Evolutionary conservation across 2,329 filamentous ascomycete genomes (phyloP).

Genomic region (Leptosphaerulina australis): DNA sequence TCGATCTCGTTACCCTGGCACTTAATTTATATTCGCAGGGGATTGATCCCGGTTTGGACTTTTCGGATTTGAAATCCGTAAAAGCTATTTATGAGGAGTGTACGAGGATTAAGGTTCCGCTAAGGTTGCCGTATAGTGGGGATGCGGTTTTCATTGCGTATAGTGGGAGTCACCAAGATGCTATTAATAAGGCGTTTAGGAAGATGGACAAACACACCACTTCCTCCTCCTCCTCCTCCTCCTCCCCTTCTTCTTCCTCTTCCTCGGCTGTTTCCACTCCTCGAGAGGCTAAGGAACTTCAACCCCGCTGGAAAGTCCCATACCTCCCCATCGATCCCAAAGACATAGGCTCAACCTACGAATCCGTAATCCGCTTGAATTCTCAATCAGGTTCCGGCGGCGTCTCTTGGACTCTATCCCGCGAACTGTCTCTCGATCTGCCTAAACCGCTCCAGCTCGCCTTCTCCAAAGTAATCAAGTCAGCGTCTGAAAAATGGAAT

Average conservation of each 20-base stretch:
- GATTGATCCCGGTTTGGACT: not conserved
- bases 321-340: not conserved
- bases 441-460: not conserved
- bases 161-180: not conserved
- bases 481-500: not conserved
- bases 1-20: not conserved
- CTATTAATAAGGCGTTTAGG: not conserved
- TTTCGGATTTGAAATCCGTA: not conserved
- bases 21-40: not conserved
- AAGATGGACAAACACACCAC: not conserved
- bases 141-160: not conserved
- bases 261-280: not conserved
- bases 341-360: not conserved
- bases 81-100: not conserved
- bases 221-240: not conserved
- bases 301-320: not conserved
- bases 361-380: not conserved
- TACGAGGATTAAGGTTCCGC: not conserved
- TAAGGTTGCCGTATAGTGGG: not conserved
- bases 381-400: not conserved
- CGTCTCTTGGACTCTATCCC: not conserved
- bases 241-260: too few species aligned
- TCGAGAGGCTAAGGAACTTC: not conserved
- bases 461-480: not conserved
- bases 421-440: not conserved